Conservation (phyloP, 2,329 filamentous ascomycete species). For the Verticillium dahliae region DNA sequence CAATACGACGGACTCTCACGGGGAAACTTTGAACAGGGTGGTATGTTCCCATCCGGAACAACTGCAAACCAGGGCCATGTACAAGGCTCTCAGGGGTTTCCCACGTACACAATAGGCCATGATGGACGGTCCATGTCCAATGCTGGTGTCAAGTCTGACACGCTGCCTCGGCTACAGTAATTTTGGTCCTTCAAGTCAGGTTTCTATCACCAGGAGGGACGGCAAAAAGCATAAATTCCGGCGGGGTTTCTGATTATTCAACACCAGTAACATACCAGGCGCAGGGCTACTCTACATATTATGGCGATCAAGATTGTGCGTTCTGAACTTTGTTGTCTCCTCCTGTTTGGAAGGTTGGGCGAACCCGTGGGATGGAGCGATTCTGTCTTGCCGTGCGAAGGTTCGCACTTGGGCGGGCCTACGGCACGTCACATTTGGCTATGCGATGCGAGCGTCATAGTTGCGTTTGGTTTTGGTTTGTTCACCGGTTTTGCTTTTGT, state of each 20-base stretch:
- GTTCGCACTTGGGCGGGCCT: too few relatives aligned
- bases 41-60: slow-evolving; percentile 23
- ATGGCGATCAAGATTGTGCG: neutral
- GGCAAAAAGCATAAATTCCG: neutral
- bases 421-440: too few relatives aligned
- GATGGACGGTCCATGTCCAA: slow-evolving; percentile 22
- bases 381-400: too few relatives aligned
- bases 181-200: neutral
- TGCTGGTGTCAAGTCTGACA: slow-evolving; percentile 7
- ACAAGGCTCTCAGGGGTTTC: slow-evolving; percentile 22
- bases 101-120: slow-evolving; percentile 22
- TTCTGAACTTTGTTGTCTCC: neutral
- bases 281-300: neutral
- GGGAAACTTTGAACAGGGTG: slow-evolving; percentile 21
- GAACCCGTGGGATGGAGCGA: neutral
- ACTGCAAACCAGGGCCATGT: slow-evolving; percentile 16
- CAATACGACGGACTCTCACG: slow-evolving; percentile 28
- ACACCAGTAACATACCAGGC: neutral
- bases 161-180: neutral
- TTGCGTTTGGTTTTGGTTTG: too few relatives aligned
- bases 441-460: too few relatives aligned
- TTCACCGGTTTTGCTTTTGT: too few relatives aligned
- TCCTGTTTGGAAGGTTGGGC: neutral
- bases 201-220: too few relatives aligned
- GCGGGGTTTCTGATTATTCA: neutral